Percentiles rank a stretch among this genome's conserved stretches.
These are phyloP conservation scores for Moesziomyces antarcticus DNA, from an alignment of 1,284 basidiomycete species.

Conservation along the genomic window DNA sequence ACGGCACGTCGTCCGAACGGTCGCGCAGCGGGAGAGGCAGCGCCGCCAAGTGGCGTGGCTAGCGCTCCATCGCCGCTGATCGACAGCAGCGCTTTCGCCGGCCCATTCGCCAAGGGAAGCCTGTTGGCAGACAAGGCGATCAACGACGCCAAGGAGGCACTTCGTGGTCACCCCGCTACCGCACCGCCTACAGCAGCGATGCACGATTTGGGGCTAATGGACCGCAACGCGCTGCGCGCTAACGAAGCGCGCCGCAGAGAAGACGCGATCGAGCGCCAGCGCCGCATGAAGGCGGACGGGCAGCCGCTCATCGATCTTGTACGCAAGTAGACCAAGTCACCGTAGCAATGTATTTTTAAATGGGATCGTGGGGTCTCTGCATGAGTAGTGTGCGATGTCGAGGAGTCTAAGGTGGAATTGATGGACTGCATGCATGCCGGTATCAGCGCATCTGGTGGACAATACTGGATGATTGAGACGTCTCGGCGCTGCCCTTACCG, in stretches of 20 bases:
- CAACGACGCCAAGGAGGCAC: slow-evolving; percentile 43
- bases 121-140: slow-evolving; percentile 54
- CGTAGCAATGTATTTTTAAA: slow-evolving; percentile 13
- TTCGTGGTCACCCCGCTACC: slow-evolving; percentile 24
- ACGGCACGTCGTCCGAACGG: slow-evolving; percentile 27
- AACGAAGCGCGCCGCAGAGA: slow-evolving; percentile 36
- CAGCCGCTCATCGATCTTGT: slow-evolving; percentile 45
- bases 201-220: slow-evolving; percentile 38
- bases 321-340: slow-evolving; percentile 19
- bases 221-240: slow-evolving; percentile 24
- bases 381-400: no score
- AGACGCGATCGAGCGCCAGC: slow-evolving; percentile 38
- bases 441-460: no score
- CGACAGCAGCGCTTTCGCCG: slow-evolving; percentile 44
- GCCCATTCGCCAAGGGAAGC: slow-evolving; percentile 57
- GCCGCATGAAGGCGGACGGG: slow-evolving; percentile 38
- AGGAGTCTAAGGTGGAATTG: no score
- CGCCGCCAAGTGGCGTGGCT: slow-evolving; percentile 5
- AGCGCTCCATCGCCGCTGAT: slow-evolving; percentile 35
- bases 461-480: no score
- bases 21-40: slow-evolving; percentile 13
- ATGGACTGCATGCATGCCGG: no score
- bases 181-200: slow-evolving; percentile 18
- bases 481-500: no score
- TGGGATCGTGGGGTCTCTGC: no score